Evolutionary conservation across 805 yeast species (phyloP).

Genomic region (Pichia pseudocactophila): DNA sequence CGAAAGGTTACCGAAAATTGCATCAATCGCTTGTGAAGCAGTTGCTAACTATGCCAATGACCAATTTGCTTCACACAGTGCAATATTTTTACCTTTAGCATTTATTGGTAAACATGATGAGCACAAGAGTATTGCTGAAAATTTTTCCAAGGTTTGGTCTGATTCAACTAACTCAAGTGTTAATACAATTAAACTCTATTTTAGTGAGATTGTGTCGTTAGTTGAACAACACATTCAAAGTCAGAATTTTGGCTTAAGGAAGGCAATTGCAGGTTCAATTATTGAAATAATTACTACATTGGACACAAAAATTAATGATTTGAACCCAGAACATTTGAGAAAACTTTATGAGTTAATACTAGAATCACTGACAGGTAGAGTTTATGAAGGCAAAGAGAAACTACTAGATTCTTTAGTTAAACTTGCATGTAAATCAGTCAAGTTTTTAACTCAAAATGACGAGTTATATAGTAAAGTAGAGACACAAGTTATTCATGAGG

Average conservation of each 20-base stretch:
- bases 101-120: constrained; percentile 70
- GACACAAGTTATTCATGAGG: constrained; percentile 46
- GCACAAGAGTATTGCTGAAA: constrained; percentile 33
- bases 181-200: constrained; percentile 59
- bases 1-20: constrained; percentile 36
- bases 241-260: constrained; percentile 54
- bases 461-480: constrained; percentile 32
- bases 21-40: constrained; percentile 56
- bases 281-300: constrained; percentile 47
- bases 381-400: constrained; percentile 83
- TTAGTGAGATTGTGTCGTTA: constrained; percentile 55
- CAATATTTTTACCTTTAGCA: constrained; percentile 66
- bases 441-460: constrained; percentile 23
- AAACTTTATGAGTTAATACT: constrained; percentile 46
- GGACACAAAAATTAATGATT: constrained; percentile 19
- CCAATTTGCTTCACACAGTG: constrained; percentile 49
- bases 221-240: constrained; percentile 44
- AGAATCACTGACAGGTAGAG: constrained; percentile 61
- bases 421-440: constrained; percentile 39
- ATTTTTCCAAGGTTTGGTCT: constrained; percentile 63
- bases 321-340: constrained; percentile 14
- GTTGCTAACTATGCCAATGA: constrained; percentile 63
- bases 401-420: constrained; percentile 63
- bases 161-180: constrained; percentile 70
- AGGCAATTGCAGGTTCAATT: constrained; percentile 60